These are phyloP conservation scores for Elongisporangium senticosum DNA, from an alignment of 352 stramenopile genomes.

Conservation along the genomic window DNA sequence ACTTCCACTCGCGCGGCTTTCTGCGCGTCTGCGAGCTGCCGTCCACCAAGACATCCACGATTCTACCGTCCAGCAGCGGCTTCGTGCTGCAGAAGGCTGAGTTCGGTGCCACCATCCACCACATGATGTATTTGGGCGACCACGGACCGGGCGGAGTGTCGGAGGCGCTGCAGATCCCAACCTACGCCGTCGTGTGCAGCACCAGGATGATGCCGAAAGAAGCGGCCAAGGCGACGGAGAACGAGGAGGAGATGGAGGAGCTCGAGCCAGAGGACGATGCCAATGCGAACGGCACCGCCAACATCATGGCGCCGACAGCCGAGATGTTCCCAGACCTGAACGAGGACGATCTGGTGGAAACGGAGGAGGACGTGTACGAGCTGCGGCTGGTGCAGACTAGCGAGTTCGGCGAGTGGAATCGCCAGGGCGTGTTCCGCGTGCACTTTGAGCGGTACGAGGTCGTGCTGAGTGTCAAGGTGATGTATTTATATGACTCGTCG, in stretches of 20 bases:
- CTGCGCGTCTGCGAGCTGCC: constrained; percentile 80
- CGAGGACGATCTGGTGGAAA: constrained; percentile 58
- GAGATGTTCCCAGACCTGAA: constrained; percentile 74
- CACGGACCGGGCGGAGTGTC: constrained; percentile 71
- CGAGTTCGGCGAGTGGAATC: constrained; percentile 76
- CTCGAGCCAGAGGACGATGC: constrained; percentile 28
- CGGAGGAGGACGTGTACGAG: constrained; percentile 81
- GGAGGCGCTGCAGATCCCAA: constrained; percentile 68
- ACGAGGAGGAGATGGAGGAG: constrained; percentile 55
- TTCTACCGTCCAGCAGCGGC: constrained; percentile 59
- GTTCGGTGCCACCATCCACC: constrained; percentile 68
- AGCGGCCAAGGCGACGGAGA: constrained; percentile 53
- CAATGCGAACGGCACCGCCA: constrained; percentile 38
- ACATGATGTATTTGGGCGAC: constrained; percentile 74
- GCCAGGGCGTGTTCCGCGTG: constrained; percentile 68
- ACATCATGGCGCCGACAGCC: constrained; percentile 71
- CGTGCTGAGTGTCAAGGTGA: constrained; percentile 78
- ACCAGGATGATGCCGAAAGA: constrained; percentile 42
- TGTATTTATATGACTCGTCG: constrained; percentile 83
- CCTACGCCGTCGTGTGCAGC: constrained; percentile 78
- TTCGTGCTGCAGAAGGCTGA: constrained; percentile 80
- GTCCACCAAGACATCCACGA: constrained; percentile 63
- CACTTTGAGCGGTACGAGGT: constrained; percentile 84
- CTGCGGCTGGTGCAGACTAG: constrained; percentile 74
- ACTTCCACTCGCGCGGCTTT: constrained; percentile 77